Conservation (phyloP, 257 asterid genomes). For the Misopates orontium region DNA sequence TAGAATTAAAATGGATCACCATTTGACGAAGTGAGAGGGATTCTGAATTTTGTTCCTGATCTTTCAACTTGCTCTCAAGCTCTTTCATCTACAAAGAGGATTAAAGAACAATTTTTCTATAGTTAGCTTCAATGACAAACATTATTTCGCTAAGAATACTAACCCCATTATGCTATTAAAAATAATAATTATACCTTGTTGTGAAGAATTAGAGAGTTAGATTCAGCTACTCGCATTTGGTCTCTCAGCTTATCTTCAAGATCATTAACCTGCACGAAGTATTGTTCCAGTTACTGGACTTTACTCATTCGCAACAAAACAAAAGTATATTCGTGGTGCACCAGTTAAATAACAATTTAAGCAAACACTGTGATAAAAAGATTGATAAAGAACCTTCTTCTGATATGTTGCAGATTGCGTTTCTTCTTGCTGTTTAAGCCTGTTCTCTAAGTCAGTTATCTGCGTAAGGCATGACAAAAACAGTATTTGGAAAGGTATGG, state of each 20-base stretch:
- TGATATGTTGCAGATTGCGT: constrained; percentile 50
- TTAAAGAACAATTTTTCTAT: not conserved
- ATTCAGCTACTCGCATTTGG: constrained; percentile 54
- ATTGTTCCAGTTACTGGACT: not conserved
- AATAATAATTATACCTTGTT: constrained; percentile 50
- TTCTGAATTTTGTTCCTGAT: not conserved
- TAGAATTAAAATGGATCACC: not conserved
- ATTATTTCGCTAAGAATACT: not conserved
- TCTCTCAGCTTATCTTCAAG: constrained; percentile 73
- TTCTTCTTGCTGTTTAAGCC: constrained; percentile 60
- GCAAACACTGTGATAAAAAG: not conserved
- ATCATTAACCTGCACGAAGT: constrained; percentile 61
- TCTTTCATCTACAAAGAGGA: constrained; percentile 39
- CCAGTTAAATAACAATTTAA: not conserved
- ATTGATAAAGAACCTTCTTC: constrained; percentile 52
- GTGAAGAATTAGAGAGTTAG: constrained; percentile 53
- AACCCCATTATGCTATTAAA: constrained; percentile 7
- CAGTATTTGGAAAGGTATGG: constrained; percentile 9
- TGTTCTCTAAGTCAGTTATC: constrained; percentile 76
- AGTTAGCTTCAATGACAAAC: not conserved
- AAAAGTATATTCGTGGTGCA: not conserved
- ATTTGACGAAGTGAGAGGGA: not conserved
- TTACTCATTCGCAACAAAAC: constrained; percentile 1
- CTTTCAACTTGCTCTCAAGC: constrained; percentile 28
- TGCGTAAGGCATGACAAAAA: constrained; percentile 29